Evolutionary conservation across 768 basidiomycete species (phyloP).

Genomic region (Amanita brunnescens): DNA sequence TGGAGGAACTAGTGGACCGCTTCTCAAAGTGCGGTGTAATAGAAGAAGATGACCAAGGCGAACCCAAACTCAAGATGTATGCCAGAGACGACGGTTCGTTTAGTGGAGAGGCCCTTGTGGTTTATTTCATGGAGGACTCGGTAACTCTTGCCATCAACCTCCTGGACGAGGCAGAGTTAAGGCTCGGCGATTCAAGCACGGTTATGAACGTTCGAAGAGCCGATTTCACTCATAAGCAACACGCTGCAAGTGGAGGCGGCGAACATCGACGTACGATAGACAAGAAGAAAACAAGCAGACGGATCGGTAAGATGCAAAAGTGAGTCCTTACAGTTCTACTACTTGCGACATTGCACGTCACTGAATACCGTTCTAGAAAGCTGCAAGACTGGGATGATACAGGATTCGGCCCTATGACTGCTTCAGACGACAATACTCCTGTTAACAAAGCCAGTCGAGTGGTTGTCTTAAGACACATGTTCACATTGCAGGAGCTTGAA

Average conservation of each 20-base stretch:
- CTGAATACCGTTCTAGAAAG: conserved; percentile 46
- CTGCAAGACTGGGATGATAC: conserved; percentile 91
- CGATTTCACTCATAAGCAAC: conserved; percentile 71
- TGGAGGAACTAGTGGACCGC: conserved; percentile 70
- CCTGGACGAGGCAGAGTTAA: conserved; percentile 86
- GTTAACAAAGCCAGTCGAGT: conserved; percentile 56
- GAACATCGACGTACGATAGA: conserved; percentile 58
- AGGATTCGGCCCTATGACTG: conserved; percentile 70
- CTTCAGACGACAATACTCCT: conserved; percentile 40
- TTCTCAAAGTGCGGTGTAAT: conserved; percentile 91
- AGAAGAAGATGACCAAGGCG: conserved; percentile 85
- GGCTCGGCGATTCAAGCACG: conserved; percentile 68
- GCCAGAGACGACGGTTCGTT: conserved; percentile 80
- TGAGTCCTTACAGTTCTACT: conserved; percentile 22
- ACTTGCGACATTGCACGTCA: not conserved
- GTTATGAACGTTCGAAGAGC: conserved; percentile 70
- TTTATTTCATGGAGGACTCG: conserved; percentile 97
- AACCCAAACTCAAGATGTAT: conserved; percentile 95
- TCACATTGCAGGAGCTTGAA: conserved; percentile 76
- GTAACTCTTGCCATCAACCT: conserved; percentile 77
- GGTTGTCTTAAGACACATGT: conserved; percentile 95
- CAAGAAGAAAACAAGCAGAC: conserved; percentile 67
- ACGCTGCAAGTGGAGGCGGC: conserved; percentile 29
- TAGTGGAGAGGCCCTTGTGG: conserved; percentile 90
- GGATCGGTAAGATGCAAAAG: conserved; percentile 87